phyloP scores from a whole-genome alignment of 371 early-diverging fungal species.

The Entomophthora muscae region DNA sequence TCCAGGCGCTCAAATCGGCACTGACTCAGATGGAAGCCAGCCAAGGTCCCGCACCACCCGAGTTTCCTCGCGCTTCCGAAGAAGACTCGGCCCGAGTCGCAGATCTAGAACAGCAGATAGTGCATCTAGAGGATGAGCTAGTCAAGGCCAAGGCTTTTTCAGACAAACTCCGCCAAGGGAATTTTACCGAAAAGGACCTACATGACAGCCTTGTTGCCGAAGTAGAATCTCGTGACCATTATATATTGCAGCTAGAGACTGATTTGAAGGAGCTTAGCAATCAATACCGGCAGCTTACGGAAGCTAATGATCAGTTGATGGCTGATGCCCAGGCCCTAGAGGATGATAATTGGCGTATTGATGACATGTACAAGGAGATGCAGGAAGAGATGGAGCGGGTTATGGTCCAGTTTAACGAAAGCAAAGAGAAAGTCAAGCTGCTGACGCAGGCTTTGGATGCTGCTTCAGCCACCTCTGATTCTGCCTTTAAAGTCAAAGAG shows the following conservation, averaged over 20 bases:
- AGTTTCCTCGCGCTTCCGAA: background rate
- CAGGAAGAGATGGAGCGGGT: background rate
- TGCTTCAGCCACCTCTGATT: background rate
- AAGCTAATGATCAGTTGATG: background rate
- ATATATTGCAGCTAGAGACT: background rate
- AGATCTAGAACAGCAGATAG: background rate
- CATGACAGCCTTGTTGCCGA: background rate
- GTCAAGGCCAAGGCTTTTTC: background rate
- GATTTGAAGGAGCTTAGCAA: background rate
- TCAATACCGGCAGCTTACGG: background rate
- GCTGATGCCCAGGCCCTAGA: background rate
- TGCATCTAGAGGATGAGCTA: background rate
- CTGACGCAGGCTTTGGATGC: background rate
- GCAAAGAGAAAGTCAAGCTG: background rate
- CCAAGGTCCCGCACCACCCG: background rate
- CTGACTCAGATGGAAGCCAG: background rate
- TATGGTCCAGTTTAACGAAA: background rate
- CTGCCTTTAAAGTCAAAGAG: background rate
- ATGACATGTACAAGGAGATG: background rate
- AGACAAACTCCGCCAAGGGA: background rate
- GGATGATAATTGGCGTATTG: background rate
- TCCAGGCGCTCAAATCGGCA: background rate
- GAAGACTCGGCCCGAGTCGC: background rate
- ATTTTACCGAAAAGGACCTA: background rate
- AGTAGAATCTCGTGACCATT: background rate